Base-by-base conservation (phyloP, 106 monocot genomes). In the Chionographis japonica region DNA sequence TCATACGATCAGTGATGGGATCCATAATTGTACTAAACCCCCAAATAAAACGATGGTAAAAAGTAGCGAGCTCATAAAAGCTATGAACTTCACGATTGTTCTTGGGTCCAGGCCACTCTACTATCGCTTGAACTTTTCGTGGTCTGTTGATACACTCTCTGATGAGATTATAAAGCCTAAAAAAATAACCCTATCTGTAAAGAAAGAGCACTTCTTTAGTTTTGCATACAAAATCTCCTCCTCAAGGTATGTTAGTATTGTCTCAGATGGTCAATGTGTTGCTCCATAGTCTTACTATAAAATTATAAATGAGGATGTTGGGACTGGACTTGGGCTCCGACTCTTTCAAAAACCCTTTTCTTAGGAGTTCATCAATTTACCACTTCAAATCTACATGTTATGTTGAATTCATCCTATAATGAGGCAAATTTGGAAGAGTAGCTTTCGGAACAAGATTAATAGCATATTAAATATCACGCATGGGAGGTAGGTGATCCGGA, bases 1-100 rank as follows among this genome's bases (percentile, higher is more conserved):
- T 72, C 4, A 40, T 4, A 2, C 14, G 51, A 18, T 62, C 61
- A 37, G 39, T 68, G 27, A 79, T 53, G 6, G 60, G 73, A 3
- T 52, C 60, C 9, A 55, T 37, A 14, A 79, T 62, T 4, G 73
- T 62, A 17, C 55, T 79, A 12, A 73, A 79, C 20, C 37, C 6
- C 12, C 20, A 4, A 6, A 73, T 62, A 16, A 69, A 74, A 0
- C 68, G 36, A 10, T 54, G 15, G 36, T 79, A 79, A 14, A 73
- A 73, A 3, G 41, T 16, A 3, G 62, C 52, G 1, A 78, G 56
- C 0, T 54, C 73, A 73, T 67, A 60, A 15, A 73, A 68, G 9
- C 40, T 72, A 3, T 37, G 18, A 2, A 78, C 50, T 4, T 71
- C 42, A 12, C 3, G 6, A 3, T 73, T 18, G 35, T 2, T 54